Base-by-base conservation (phyloP, 2,329 filamentous ascomycete genomes). In the Penicillium decumbens region DNA sequence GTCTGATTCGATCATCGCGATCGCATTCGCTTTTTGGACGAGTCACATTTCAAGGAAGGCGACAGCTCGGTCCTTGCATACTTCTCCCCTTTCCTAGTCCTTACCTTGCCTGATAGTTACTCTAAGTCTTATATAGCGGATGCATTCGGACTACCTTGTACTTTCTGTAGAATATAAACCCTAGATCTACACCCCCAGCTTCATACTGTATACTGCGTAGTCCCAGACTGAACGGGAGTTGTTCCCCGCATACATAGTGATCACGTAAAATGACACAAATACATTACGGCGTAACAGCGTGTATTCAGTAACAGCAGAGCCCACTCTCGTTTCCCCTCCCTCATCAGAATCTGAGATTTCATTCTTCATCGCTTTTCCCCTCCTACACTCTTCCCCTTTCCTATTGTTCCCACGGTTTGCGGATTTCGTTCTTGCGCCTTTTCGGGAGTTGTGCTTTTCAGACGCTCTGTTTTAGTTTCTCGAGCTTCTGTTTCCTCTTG, bases 31-130 rank as follows among this genome's bases (percentile, higher is more conserved):
- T 28, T 48, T 47, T 53, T 24, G 44, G 61, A 65, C 63, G 53
- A 64, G 63, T 66, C 63, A 67, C 52, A 64, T 64, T 45, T 49
- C 54, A 48, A 58, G 62, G 53, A 53, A 39, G 40, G 43, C 57
- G 49, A 54, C 53, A 55, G 47, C 42, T 55, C 43, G 53, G 53
- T 65, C 62, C 63, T 66, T 67, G 62, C 60, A 59, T 56, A 54
- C 53, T 20, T 41, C 35, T 10, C 27, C n/a, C 28, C 28, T 29
- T 29, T 39, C 39, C 23, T 18, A 18, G 15, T 27, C n/a, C 38
- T 23, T 35, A 24, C 38, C 38, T 41, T 41, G 23, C 25, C 38
- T 41, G 23, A 25, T 3, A n/a, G 32, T 35, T 13, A 13, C 10
- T 15, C 15, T 18, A 35, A 6, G 15, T 23, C 33, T 20, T 37